A percentile compares a stretch with the other conserved stretches of the same genome.
These are phyloP conservation scores for Coelastrella sp. DNA, from an alignment of 139 green algal genomes.

Conservation along the genomic window DNA sequence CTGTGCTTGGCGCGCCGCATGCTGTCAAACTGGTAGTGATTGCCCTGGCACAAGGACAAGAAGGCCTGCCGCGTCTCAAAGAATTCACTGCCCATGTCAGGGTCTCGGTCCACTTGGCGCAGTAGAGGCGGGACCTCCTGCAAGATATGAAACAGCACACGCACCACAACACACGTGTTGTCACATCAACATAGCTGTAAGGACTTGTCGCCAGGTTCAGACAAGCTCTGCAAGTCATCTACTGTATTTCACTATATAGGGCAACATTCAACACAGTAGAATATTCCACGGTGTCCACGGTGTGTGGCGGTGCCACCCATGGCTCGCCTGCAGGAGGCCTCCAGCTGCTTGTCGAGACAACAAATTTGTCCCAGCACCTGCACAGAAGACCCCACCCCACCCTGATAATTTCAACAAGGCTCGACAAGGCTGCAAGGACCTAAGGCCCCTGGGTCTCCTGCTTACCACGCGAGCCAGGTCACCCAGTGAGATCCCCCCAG, in stretches of 20 bases:
- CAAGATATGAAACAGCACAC: not conserved
- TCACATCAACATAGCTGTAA: not conserved
- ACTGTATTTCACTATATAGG: too few relatives aligned
- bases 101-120: slow-evolving; percentile 61
- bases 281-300: too few relatives aligned
- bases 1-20: slow-evolving; percentile 97
- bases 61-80: slow-evolving; percentile 98
- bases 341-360: not conserved
- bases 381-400: too few relatives aligned
- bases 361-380: not conserved
- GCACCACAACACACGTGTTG: not conserved
- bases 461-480: slow-evolving; percentile 44
- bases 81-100: slow-evolving; percentile 90
- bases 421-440: slow-evolving; percentile 40
- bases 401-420: not conserved
- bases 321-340: too few relatives aligned
- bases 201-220: not conserved
- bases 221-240: not conserved
- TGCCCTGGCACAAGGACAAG: slow-evolving; percentile 96
- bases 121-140: slow-evolving; percentile 39
- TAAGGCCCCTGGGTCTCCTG: not conserved
- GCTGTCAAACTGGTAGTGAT: slow-evolving; percentile 98
- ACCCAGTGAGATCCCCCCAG: slow-evolving; percentile 42
- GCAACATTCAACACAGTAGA: too few relatives aligned
- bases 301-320: too few relatives aligned